Percentiles rank a stretch among this genome's conserved stretches.
These are phyloP conservation scores for Solanum virginianum DNA, from an alignment of 257 asterid species.

Conservation along the genomic window DNA sequence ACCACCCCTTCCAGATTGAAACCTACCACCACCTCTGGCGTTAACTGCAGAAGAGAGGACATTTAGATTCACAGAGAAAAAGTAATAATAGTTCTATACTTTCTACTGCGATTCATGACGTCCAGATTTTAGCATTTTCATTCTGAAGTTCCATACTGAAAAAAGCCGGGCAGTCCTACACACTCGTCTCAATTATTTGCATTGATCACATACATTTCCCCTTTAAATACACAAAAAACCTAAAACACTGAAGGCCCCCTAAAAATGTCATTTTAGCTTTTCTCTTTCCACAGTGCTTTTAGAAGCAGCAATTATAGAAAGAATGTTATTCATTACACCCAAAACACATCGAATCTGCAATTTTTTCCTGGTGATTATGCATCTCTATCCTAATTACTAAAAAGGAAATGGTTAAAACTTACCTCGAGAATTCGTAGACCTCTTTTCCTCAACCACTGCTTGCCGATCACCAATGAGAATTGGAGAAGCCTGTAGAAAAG, in stretches of 20 bases:
- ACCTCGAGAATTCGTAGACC: constrained; percentile 78
- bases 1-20: constrained; percentile 50
- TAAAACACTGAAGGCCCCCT: neutral
- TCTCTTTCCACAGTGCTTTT: neutral
- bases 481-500: constrained; percentile 65
- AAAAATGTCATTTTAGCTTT: neutral
- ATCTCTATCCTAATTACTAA: neutral
- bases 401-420: constrained; percentile 12
- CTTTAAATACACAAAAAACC: neutral
- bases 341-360: neutral
- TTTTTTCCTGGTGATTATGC: neutral
- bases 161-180: neutral
- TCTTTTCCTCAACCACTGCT: constrained; percentile 69
- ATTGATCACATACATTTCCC: neutral
- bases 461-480: constrained; percentile 53
- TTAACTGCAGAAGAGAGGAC: constrained; percentile 23
- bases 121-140: neutral
- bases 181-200: neutral
- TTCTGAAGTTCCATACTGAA: neutral
- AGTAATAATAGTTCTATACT: neutral
- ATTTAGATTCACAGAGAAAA: neutral
- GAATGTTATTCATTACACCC: neutral
- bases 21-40: constrained; percentile 50
- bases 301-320: neutral
- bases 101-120: neutral